These are phyloP conservation scores for Tetrahymena elliotti DNA, from an alignment of 73 alveolate species.

Conservation along the genomic window DNA sequence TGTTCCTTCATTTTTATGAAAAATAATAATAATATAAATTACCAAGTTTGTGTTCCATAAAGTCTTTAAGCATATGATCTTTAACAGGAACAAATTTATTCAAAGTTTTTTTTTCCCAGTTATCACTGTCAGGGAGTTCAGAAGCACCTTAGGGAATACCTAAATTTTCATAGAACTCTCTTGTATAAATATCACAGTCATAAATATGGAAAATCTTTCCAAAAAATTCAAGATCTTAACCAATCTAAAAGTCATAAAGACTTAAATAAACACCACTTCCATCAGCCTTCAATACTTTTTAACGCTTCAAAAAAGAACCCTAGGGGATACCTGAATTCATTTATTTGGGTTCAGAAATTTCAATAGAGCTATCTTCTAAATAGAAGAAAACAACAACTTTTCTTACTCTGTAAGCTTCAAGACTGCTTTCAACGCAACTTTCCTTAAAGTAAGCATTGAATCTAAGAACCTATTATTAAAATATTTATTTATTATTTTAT, in stretches of 20 bases:
- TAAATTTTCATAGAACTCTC: conserved; percentile 72
- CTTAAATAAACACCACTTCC: conserved; percentile 47
- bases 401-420: conserved; percentile 81
- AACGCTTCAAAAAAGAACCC: conserved; percentile 82
- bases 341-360: conserved; percentile 74
- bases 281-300: conserved; percentile 66
- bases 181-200: conserved; percentile 82
- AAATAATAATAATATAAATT: no score
- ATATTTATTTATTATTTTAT: not conserved
- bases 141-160: conserved; percentile 49
- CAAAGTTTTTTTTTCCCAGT: conserved; percentile 15
- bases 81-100: conserved; percentile 31
- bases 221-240: conserved; percentile 61
- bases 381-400: conserved; percentile 65
- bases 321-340: conserved; percentile 86
- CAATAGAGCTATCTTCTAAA: conserved; percentile 79
- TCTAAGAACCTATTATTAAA: conserved; percentile 52
- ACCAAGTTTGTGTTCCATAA: conserved; percentile 67
- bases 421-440: conserved; percentile 81
- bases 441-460: conserved; percentile 89
- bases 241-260: conserved; percentile 69
- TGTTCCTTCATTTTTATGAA: no score
- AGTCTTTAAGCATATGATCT: conserved; percentile 77
- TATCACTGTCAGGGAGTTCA: conserved; percentile 45
- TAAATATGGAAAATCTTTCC: conserved; percentile 61